Evolutionary conservation across 805 yeast species (phyloP), one percentile per base, ranked within the genome.

Genomic region (Lachancea mirantina): DNA sequence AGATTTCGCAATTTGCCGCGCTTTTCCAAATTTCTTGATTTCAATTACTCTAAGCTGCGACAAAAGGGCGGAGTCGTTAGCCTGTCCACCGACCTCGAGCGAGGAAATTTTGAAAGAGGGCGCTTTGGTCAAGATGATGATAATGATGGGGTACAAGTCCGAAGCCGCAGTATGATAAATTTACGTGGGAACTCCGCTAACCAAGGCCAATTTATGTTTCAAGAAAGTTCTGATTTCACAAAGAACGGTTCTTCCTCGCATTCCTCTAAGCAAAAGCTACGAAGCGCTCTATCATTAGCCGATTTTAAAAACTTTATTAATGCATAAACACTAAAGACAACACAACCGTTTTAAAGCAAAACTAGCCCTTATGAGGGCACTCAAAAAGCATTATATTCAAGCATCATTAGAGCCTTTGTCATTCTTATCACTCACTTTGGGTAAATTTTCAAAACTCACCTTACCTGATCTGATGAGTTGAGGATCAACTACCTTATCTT

Each of bases 401-500:
- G 20, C 22, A 6, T 17, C 26, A 7, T 8, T 14, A 5, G 32
- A 8, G 22, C 23, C 19, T 23, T 30, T 38, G 7, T 38, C 41
- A 7, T 26, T 26, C 21, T 38, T 38, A 17, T 38, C 41, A 26
- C 32, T 38, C 6, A 55, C 49, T 28, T 48, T 47, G 16, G 61
- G 59, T 32, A 56, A 36, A 30, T 49, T 53, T 20, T 52, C 55
- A 25, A 54, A 39, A 5, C 47, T 41, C 1, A 56, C 55, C 6
- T 42, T 42, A n/a, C 59, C 59, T 37, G 44, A 47, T 6, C 48
- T 49, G 22, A 51, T 47, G 21, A 55, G 42, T 30, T 55, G 55
- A 16, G 59, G 59, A 29, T 55, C 61, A 5, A 87, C 70, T 28
- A 87, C 69, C 45, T 70, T 68, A 19, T 74, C 77, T 47, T 72